Evolutionary conservation across 345 rosid genomes (phyloP).

Genomic region (Jatropha curcas): DNA sequence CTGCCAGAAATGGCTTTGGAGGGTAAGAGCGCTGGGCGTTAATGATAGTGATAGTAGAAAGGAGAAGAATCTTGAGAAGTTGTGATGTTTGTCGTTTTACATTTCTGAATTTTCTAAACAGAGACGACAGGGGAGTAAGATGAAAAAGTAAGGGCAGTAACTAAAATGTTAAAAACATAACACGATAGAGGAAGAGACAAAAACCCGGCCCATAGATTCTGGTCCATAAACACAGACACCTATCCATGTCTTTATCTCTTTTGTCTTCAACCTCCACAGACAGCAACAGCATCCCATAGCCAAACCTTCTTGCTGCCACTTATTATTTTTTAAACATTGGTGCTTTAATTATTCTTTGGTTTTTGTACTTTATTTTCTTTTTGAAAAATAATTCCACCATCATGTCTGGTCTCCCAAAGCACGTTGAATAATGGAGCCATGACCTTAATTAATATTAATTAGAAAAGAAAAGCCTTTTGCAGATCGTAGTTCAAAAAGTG

Average conservation of each 20-base stretch:
- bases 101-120: neutral
- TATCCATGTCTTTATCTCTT: neutral
- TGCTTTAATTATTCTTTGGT: neutral
- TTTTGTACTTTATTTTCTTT: neutral
- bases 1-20: too few relatives aligned
- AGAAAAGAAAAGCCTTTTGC: neutral
- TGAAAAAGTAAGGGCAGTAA: neutral
- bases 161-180: neutral
- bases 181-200: constrained; percentile 24
- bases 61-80: neutral
- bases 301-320: neutral
- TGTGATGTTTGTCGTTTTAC: neutral
- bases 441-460: neutral
- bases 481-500: neutral
- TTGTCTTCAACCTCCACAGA: constrained; percentile 2
- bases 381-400: neutral
- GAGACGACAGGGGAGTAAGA: neutral
- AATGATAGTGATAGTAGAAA: neutral
- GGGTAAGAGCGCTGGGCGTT: too few relatives aligned
- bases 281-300: neutral
- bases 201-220: constrained; percentile 20
- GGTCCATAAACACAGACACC: constrained; percentile 14
- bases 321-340: too few relatives aligned
- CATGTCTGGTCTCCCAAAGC: neutral
- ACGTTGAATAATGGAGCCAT: neutral